Evolutionary conservation across 176 grass and related monocot genomes (phyloP).

Genomic region (Phoenix roebelenii): DNA sequence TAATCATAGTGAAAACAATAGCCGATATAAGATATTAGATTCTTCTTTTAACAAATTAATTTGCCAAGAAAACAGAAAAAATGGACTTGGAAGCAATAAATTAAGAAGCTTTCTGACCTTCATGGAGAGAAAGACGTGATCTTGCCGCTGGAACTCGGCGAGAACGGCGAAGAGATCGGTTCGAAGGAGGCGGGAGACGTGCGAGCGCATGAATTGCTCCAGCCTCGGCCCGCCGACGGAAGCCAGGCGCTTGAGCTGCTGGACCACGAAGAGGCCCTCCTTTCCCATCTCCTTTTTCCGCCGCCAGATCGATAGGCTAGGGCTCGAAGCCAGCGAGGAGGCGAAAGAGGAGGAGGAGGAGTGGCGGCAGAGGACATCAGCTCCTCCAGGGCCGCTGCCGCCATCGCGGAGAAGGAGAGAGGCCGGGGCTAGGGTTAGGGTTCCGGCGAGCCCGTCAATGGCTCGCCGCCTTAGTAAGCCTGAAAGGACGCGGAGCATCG

Average conservation of each 20-base stretch:
- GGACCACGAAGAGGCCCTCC: slow-evolving; percentile 81
- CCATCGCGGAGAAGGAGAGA: too few relatives aligned
- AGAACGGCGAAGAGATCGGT: slow-evolving; percentile 82
- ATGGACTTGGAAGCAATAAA: too few relatives aligned
- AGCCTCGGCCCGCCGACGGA: slow-evolving; percentile 25
- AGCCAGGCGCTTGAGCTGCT: slow-evolving; percentile 74
- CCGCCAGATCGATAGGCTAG: slow-evolving; percentile 70
- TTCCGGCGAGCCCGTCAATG: too few relatives aligned
- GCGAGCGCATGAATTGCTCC: slow-evolving; percentile 61
- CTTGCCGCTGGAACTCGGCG: slow-evolving; percentile 72
- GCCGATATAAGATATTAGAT: too few relatives aligned
- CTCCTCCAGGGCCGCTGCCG: neutral
- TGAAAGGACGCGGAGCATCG: too few relatives aligned
- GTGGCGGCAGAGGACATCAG: neutral
- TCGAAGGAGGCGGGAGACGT: slow-evolving; percentile 71
- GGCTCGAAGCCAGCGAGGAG: slow-evolving; percentile 38
- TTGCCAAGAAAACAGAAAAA: too few relatives aligned
- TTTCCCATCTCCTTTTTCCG: slow-evolving; percentile 97
- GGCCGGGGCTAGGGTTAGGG: too few relatives aligned
- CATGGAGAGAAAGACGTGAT: slow-evolving; percentile 64
- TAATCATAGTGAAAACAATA: too few relatives aligned
- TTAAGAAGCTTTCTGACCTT: slow-evolving; percentile 34
- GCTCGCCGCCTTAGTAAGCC: too few relatives aligned
- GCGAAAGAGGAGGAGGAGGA: slow-evolving; percentile 33
- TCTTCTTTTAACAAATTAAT: too few relatives aligned